phyloP scores from a whole-genome alignment of 345 rosid species.

The Heritiera littoralis region DNA sequence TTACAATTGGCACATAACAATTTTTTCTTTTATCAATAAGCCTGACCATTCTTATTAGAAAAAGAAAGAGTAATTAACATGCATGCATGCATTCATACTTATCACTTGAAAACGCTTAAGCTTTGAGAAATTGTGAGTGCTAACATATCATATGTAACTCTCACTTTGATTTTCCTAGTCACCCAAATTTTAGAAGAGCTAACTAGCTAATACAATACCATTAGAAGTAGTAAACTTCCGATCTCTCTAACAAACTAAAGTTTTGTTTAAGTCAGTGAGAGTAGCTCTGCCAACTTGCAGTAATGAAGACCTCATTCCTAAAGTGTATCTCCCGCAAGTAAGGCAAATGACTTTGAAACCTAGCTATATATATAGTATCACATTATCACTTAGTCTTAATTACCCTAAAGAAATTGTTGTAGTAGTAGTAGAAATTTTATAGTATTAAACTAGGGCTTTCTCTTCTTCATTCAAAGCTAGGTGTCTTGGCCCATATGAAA shows the following conservation, averaged over 20 bases:
- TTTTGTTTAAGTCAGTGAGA: not conserved
- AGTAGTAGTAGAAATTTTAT: not conserved
- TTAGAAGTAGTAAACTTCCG: not conserved
- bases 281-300: not conserved
- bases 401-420: not conserved
- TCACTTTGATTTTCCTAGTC: not conserved
- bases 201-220: not conserved
- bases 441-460: not conserved
- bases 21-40: not conserved
- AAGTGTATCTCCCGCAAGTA: conserved; percentile 2
- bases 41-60: not conserved
- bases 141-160: not conserved
- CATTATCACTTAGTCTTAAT: not conserved
- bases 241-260: not conserved
- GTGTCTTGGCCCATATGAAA: conserved; percentile 59
- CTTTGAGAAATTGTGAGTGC: not conserved
- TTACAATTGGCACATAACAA: too few relatives aligned
- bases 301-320: conserved; percentile 15
- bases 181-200: not conserved
- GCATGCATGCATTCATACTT: not conserved
- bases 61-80: not conserved
- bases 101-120: not conserved
- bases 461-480: conserved; percentile 38
- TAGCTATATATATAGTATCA: conserved; percentile 6
- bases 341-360: conserved; percentile 1